phyloP scores from a whole-genome alignment of 495 filamentous ascomycete species.

The Hyphodiscus hymeniophilus region DNA sequence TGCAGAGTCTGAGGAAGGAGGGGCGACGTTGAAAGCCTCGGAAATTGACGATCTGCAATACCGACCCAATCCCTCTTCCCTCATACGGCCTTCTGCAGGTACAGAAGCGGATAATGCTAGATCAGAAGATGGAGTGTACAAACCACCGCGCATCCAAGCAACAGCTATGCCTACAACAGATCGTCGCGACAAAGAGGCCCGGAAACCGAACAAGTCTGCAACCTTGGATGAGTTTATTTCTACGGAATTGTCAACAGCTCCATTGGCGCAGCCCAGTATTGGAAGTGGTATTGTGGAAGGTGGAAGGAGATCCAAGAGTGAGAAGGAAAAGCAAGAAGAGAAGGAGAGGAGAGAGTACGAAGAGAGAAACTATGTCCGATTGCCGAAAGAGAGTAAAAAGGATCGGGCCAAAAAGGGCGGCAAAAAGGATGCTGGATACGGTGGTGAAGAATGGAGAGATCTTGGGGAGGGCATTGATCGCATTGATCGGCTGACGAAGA shows the following conservation, averaged over 20 bases:
- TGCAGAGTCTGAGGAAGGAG: conserved; percentile 13
- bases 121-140: conserved; percentile 59
- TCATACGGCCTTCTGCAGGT: conserved; percentile 33
- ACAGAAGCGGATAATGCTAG: conserved; percentile 27
- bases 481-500: conserved; percentile 62
- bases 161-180: conserved; percentile 56
- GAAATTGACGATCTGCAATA: conserved; percentile 54
- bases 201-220: conserved; percentile 54
- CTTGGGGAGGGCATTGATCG: conserved; percentile 72
- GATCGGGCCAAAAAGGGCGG: conserved; percentile 45
- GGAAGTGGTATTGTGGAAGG: conserved; percentile 69
- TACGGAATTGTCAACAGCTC: conserved; percentile 69
- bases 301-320: conserved; percentile 66
- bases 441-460: conserved; percentile 77
- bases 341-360: conserved; percentile 69
- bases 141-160: conserved; percentile 75
- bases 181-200: conserved; percentile 46
- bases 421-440: conserved; percentile 51
- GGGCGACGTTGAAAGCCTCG: conserved; percentile 16
- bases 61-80: conserved; percentile 56
- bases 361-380: conserved; percentile 76
- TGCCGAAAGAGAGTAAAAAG: conserved; percentile 77
- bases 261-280: conserved; percentile 71
- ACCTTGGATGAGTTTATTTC: conserved; percentile 81
- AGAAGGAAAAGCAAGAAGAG: conserved; percentile 60